Conservation (phyloP, 2,329 filamentous ascomycete genomes). For the Zasmidium angulare region DNA sequence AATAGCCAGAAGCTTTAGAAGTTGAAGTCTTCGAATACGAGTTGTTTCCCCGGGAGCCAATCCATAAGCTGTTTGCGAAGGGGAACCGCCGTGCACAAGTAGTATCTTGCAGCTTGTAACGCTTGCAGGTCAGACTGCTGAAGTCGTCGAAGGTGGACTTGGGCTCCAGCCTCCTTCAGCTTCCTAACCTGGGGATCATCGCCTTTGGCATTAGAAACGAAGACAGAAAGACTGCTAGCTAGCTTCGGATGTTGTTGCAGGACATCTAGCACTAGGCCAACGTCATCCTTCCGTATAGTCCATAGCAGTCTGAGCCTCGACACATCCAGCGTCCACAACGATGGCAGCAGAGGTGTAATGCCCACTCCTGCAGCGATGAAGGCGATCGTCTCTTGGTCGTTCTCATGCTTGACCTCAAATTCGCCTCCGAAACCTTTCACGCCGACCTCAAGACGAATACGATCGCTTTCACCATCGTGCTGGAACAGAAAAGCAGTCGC, state of each 20-base stretch:
- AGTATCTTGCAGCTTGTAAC: slow-evolving; percentile 49
- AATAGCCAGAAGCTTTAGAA: slow-evolving; percentile 23
- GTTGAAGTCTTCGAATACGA: slow-evolving; percentile 55
- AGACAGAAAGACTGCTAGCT: slow-evolving; percentile 56
- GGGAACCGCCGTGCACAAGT: slow-evolving; percentile 57
- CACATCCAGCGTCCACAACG: slow-evolving; percentile 43
- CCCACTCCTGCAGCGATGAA: slow-evolving; percentile 81
- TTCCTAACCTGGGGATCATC: slow-evolving; percentile 38
- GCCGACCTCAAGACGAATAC: slow-evolving; percentile 58
- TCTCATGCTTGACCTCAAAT: slow-evolving; percentile 44
- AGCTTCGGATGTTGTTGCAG: slow-evolving; percentile 57
- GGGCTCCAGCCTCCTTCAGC: slow-evolving; percentile 38
- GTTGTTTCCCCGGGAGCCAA: slow-evolving; percentile 50
- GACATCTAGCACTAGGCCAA: slow-evolving; percentile 61
- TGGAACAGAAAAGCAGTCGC: slow-evolving; percentile 67
- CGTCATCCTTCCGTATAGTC: slow-evolving; percentile 63
- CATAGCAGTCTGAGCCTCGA: slow-evolving; percentile 62
- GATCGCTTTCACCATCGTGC: slow-evolving; percentile 18
- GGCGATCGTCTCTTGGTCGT: slow-evolving; percentile 43
- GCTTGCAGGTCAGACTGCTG: slow-evolving; percentile 46
- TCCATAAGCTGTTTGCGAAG: slow-evolving; percentile 51
- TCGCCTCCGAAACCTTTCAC: slow-evolving; percentile 73
- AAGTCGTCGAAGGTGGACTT: slow-evolving; percentile 49
- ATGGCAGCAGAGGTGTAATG: slow-evolving; percentile 72
- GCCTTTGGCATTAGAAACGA: slow-evolving; percentile 54